phyloP scores from a whole-genome alignment of 2,329 filamentous ascomycete genomes.

The Purpureocillium lavendulum region DNA sequence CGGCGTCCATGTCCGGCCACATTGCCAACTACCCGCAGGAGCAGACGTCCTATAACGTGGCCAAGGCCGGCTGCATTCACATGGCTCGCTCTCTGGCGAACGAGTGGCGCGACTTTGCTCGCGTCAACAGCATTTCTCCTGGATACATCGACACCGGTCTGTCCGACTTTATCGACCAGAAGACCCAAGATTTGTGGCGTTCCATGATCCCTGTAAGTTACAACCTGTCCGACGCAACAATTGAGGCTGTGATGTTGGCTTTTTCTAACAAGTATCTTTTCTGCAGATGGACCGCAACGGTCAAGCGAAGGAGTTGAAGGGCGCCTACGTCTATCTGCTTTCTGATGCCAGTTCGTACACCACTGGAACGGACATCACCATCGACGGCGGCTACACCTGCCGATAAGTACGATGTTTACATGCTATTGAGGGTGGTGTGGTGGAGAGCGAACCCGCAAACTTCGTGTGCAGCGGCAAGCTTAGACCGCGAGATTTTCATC shows the following conservation, averaged over 20 bases:
- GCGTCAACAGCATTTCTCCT: conserved; percentile 58
- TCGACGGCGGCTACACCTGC: conserved; percentile 61
- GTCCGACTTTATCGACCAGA: conserved; percentile 53
- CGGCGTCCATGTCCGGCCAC: conserved; percentile 61
- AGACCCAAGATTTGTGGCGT: conserved; percentile 65
- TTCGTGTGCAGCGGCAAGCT: too few relatives aligned
- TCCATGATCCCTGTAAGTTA: conserved; percentile 52
- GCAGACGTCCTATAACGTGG: conserved; percentile 59
- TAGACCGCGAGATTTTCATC: too few relatives aligned
- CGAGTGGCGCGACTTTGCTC: conserved; percentile 61
- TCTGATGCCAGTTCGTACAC: conserved; percentile 70
- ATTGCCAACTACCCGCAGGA: conserved; percentile 64
- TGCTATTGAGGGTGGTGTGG: too few relatives aligned
- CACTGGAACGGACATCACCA: conserved; percentile 61
- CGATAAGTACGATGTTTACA: conserved; percentile 20
- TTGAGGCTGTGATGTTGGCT: too few relatives aligned
- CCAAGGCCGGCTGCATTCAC: conserved; percentile 48
- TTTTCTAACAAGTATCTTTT: too few relatives aligned
- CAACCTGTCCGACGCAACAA: too few relatives aligned
- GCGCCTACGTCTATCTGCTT: conserved; percentile 69
- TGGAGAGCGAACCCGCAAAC: too few relatives aligned
- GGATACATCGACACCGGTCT: conserved; percentile 64
- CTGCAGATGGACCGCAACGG: conserved; percentile 55
- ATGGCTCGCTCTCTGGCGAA: conserved; percentile 43
- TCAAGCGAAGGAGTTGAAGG: conserved; percentile 62